Base-by-base conservation (phyloP, 495 filamentous ascomycete species). In the Copromyces sp. region DNA sequence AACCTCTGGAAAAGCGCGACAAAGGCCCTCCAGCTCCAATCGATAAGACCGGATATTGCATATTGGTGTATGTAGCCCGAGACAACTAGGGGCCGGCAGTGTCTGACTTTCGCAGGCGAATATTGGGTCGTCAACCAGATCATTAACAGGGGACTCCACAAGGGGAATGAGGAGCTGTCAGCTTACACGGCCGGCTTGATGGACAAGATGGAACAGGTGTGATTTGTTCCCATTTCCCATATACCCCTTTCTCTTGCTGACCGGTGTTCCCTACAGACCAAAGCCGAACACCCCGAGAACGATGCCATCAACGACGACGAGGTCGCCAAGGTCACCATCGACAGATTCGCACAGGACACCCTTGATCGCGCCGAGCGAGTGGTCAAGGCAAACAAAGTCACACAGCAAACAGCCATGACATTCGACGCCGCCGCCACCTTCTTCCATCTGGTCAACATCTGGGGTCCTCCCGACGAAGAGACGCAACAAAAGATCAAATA, bases 121-220 rank as follows among this genome's bases (percentile, higher is more conserved):
- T 98, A 94, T 79, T 94, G 91, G 88, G 93, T 95, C 41, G 92
- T 96, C 73, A 93, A 98, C 75, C 93, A 97, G 76, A 94, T 98
- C 70, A 89, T 99, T 7, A 84, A 87, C 17, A 91, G 89, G 80
- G 84, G 87, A 38, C 89, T 98, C 44, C 96, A 98, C 79, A 87
- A 84, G 32, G 82, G 85, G 70, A 90, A 94, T 78, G 87, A 90
- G 47, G 94, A 95, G 76, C 88, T 89, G 72, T 89, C 90, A 71
- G 76, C 82, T 61, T 98, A 94, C 79, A 97, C 94, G 2, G 92
- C 89, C 35, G 84, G 83, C 32, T 84, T 98, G 74, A 94, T 99
- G 90, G 94, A 97, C 75, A 95, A 94, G 82, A 85, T 99, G 72
- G 95, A 99, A 80, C 84, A 89, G 83, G 92, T 94, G 83, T 72